Evolutionary conservation across 805 yeast genomes (phyloP).

Genomic region (Cyberlindnera petersonii): DNA sequence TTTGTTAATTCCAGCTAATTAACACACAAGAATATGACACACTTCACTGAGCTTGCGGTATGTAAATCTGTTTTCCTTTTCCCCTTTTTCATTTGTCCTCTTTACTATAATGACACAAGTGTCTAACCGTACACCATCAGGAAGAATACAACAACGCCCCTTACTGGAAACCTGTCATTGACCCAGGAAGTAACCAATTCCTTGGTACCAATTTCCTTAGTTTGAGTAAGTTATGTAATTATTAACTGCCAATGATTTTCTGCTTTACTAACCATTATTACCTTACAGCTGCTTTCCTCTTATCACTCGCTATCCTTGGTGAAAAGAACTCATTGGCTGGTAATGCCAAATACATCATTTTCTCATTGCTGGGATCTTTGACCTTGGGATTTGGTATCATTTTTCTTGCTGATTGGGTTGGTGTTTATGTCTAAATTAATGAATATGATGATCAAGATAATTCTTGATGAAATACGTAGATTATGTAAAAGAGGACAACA

Average conservation of each 20-base stretch:
- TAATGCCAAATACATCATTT: slow-evolving; percentile 21
- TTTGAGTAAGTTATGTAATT: slow-evolving; percentile 2
- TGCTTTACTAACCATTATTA: not conserved
- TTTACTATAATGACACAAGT: too few relatives aligned
- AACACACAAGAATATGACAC: too few relatives aligned
- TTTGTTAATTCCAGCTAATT: too few relatives aligned
- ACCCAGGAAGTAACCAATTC: slow-evolving; percentile 2
- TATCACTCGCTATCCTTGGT: slow-evolving; percentile 9
- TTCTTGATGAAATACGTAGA: not conserved
- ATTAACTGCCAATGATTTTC: not conserved
- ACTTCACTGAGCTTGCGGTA: too few relatives aligned
- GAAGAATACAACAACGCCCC: slow-evolving; percentile 1
- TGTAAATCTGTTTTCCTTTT: too few relatives aligned
- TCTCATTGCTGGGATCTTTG: slow-evolving; percentile 32
- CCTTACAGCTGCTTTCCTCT: slow-evolving; percentile 8
- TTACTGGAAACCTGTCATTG: slow-evolving; percentile 2
- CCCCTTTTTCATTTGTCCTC: too few relatives aligned
- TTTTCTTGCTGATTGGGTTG: slow-evolving; percentile 40
- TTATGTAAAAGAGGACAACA: not conserved
- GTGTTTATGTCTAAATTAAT: slow-evolving; percentile 42
- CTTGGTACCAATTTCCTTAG: not conserved
- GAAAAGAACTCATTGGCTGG: slow-evolving; percentile 11
- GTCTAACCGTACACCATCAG: not conserved
- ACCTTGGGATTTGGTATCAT: slow-evolving; percentile 39
- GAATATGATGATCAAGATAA: too few relatives aligned